Base-by-base conservation (phyloP, 306 rosid species). In the Prunus campanulata region DNA sequence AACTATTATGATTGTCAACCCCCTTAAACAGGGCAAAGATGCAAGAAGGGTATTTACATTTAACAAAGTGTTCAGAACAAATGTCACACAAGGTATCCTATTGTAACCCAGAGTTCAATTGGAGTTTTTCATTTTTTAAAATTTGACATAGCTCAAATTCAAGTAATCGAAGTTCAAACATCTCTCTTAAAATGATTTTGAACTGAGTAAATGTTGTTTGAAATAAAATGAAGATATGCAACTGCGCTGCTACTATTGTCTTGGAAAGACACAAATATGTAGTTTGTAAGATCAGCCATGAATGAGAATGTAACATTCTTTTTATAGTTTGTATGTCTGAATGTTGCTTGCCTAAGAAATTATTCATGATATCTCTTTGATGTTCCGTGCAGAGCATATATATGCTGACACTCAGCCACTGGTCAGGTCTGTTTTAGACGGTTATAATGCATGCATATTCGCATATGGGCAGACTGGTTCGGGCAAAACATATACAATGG, bases 391-490 rank as follows among this genome's bases (percentile, higher is more conserved):
- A 95, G 98, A 87, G 87, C 91, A 92, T 88, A 95, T 95, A 84
- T 95, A 95, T 68, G 84, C 61, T 0, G 98, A 92, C 79, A 86
- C 96, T 71, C 93, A 85, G 62, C 95, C 97, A 2, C 72, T 95
- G 86, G 78, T 95, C 77, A 83, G 98, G 81, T 95, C 98, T 0
- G 96, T 78, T 79, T 79, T 95, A 66, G 98, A 95, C 78, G 98
- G 98, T 66, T 95, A 77, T 78, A 95, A 95, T 75, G 96, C 81
- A 42, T 95, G 98, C 86, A 95, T 95, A 82, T 95, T 95, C 77
- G 98, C 98, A 15, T 95, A 90, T 80, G 98, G 98, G 75, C 98
- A 95, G 77, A 95, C 98, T 32, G 98, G 98, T 81, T 95, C 98
- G 2, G 98, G 98, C 74, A 95, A 95, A 87, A 95, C 98, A 11